Percentiles rank a stretch among this genome's conserved stretches.
Evolutionary conservation across 1,284 basidiomycete species (phyloP).

Genomic region (Ceratorhiza oryzae-sativae): DNA sequence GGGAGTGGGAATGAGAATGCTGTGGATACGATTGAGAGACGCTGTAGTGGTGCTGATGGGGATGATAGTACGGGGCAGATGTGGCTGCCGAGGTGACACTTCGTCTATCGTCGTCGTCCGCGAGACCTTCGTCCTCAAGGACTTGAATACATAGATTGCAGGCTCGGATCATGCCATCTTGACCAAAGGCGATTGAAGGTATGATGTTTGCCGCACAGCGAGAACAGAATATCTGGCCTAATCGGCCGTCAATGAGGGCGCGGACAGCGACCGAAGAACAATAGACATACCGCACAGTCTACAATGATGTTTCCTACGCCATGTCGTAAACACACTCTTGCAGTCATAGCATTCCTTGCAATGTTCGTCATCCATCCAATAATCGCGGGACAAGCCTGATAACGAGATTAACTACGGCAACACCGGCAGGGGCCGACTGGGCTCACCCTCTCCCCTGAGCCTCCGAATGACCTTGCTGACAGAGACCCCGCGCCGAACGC

Average conservation of each 20-base stretch:
- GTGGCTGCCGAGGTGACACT: conserved; percentile 73
- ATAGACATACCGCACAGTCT: conserved; percentile 78
- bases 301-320: conserved; percentile 94
- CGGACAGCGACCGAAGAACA: neutral
- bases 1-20: conserved; percentile 44
- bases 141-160: conserved; percentile 95
- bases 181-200: conserved; percentile 91
- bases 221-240: conserved; percentile 91
- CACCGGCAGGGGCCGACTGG: neutral
- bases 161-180: conserved; percentile 89
- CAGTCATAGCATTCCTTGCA: conserved; percentile 97
- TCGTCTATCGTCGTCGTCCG: conserved; percentile 77
- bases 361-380: conserved; percentile 98
- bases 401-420: conserved; percentile 7
- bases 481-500: conserved; percentile 66
- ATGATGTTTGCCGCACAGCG: conserved; percentile 97
- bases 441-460: conserved; percentile 81
- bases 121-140: conserved; percentile 78
- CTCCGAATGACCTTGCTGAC: conserved; percentile 89
- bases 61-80: conserved; percentile 57
- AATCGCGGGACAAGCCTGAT: conserved; percentile 80
- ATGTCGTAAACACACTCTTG: conserved; percentile 88
- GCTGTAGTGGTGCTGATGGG: conserved; percentile 58
- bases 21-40: conserved; percentile 49
- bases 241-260: conserved; percentile 28